A percentile compares a stretch with the other conserved stretches of the same genome.
These are phyloP conservation scores for Akanthomyces muscarius DNA, from an alignment of 2,329 filamentous ascomycete genomes.

Conservation along the genomic window DNA sequence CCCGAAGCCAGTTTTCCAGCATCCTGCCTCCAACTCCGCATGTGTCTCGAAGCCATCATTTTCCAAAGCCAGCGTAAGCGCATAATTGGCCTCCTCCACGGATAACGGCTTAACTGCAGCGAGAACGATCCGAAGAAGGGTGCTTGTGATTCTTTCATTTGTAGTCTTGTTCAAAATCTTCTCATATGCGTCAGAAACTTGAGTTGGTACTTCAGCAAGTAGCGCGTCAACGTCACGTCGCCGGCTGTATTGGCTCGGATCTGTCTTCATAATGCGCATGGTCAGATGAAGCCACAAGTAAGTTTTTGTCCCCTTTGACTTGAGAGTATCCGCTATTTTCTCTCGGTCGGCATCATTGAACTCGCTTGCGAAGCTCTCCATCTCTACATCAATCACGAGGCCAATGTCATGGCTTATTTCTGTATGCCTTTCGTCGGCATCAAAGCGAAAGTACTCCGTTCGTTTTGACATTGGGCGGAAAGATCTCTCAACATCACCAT, in stretches of 20 bases:
- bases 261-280: background rate
- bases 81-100: background rate
- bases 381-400: slow-evolving; percentile 26
- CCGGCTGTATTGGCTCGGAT: background rate
- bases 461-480: slow-evolving; percentile 20
- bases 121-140: background rate
- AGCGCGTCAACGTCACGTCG: background rate
- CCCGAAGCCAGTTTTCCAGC: background rate
- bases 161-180: background rate
- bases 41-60: background rate
- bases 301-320: background rate
- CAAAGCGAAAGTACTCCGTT: slow-evolving; percentile 23
- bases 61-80: background rate
- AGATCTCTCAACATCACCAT: slow-evolving; percentile 21
- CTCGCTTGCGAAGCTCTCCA: slow-evolving; percentile 19
- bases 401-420: slow-evolving; percentile 31
- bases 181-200: slow-evolving; percentile 2
- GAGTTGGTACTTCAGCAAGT: background rate
- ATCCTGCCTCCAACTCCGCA: background rate
- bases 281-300: background rate
- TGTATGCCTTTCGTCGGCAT: slow-evolving; percentile 26
- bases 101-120: background rate
- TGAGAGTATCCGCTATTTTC: background rate
- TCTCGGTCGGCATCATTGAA: slow-evolving; percentile 18
- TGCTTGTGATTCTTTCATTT: background rate